Evolutionary conservation across 768 basidiomycete genomes (phyloP), one percentile per base, ranked within the genome.

Genomic region (Lactarius quietus): DNA sequence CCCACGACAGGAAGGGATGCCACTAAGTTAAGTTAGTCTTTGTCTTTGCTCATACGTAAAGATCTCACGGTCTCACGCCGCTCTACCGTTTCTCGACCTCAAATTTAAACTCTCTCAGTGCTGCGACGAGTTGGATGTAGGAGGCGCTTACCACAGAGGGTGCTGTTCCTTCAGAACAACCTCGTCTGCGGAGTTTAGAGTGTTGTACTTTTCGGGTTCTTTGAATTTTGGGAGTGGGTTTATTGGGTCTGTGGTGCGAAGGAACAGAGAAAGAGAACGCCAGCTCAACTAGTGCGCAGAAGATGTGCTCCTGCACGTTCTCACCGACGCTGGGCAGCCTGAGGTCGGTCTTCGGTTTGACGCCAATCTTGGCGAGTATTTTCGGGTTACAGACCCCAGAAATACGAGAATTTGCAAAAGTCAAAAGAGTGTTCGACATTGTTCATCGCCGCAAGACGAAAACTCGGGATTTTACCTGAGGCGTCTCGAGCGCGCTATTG

Each of bases 341-440:
- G 7, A 84, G 74, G 56, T 83, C 79, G 29, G 82, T 58, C 60
- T 75, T 72, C 31, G 74, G 64, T 0, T 72, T 66, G 45, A 87
- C 76, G 5, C 78, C 79, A 26, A 81, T 68, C 7, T 66, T 73
- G 33, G 75, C 69, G 33, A 86, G 73, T 26, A 82, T 66, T 3
- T 73, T 74, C 17, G 70, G 69, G 35, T 78, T 74, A 20, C 86
- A 85, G 61, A 87, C 81, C 23, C 86, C 86, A 6, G 84, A 2
- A 86, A 74, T 68, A 86, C 83, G 2, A 86, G 79, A 10, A 88
- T 74, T 68, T 84, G 81, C 10, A n/a, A n/a, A n/a, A 36, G 14
- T 28, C 10, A 12, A 41, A 29, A 41, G n/a, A 8, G 28, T 20
- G 15, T 14, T 43, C 39, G 33, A n/a, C n/a, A n/a, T n/a, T n/a